Percentiles rank a stretch among this genome's conserved stretches.
Evolutionary conservation across 2,329 filamentous ascomycete genomes (phyloP).

Genomic region (Penicillium janthinellum): DNA sequence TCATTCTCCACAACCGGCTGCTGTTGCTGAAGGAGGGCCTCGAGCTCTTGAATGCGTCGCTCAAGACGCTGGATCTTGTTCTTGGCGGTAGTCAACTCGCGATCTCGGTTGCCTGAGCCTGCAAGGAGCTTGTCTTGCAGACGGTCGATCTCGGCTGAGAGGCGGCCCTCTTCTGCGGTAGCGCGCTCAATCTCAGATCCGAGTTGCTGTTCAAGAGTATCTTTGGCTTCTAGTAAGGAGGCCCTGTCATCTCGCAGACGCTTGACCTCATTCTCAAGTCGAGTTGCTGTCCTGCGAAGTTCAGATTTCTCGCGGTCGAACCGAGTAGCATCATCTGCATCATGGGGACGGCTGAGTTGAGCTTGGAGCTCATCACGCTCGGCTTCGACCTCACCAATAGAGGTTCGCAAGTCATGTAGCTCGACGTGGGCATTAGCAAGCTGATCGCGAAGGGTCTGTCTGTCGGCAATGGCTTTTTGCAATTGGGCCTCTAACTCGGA

Average conservation of each 20-base stretch:
- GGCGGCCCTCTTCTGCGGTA: slow-evolving; percentile 65
- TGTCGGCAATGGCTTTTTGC: slow-evolving; percentile 60
- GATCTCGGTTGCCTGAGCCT: slow-evolving; percentile 46
- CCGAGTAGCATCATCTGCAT: slow-evolving; percentile 59
- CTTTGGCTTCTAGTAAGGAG: slow-evolving; percentile 58
- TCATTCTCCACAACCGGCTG: slow-evolving; percentile 48
- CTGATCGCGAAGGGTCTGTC: slow-evolving; percentile 65
- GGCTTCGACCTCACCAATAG: slow-evolving; percentile 60
- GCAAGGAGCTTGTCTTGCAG: slow-evolving; percentile 55
- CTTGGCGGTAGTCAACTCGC: slow-evolving; percentile 56
- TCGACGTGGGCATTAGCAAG: slow-evolving; percentile 62
- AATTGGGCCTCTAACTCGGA: slow-evolving; percentile 62
- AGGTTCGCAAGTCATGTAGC: slow-evolving; percentile 59
- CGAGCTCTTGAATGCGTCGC: slow-evolving; percentile 53
- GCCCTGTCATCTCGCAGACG: slow-evolving; percentile 67
- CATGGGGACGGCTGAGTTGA: slow-evolving; percentile 59
- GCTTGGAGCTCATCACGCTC: slow-evolving; percentile 68
- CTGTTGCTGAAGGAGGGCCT: slow-evolving; percentile 57
- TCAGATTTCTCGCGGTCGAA: slow-evolving; percentile 71
- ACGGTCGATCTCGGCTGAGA: slow-evolving; percentile 51
- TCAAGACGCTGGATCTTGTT: slow-evolving; percentile 68
- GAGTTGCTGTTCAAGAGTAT: slow-evolving; percentile 63
- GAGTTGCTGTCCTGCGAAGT: slow-evolving; percentile 66
- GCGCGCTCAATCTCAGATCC: slow-evolving; percentile 68
- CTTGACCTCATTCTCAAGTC: slow-evolving; percentile 67